These are phyloP conservation scores for Prunus yedoensis DNA, from an alignment of 331 rosid genomes.

Conservation along the genomic window DNA sequence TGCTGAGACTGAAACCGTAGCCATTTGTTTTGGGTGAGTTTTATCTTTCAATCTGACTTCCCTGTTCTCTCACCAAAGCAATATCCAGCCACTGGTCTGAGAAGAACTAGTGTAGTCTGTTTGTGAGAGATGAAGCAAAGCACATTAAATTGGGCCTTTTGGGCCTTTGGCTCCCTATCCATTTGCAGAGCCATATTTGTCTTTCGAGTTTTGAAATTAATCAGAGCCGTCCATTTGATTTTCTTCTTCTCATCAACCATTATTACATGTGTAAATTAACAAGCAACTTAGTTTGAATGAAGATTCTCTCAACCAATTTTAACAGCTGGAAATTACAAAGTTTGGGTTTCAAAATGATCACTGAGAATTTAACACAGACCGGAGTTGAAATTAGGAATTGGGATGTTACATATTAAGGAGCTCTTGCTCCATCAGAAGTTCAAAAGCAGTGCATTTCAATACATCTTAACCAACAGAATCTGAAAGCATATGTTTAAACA, in stretches of 20 bases:
- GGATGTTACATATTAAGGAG: not conserved
- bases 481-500: not conserved
- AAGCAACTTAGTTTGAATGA: not conserved
- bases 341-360: not conserved
- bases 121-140: not conserved
- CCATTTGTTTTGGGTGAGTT: conserved; percentile 43
- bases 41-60: not conserved
- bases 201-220: not conserved
- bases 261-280: not conserved
- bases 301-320: too few species aligned
- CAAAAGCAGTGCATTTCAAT: not conserved
- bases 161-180: not conserved
- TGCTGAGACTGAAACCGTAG: conserved; percentile 37
- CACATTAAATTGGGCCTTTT: not conserved
- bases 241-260: too few species aligned
- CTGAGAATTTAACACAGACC: not conserved
- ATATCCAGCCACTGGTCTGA: not conserved
- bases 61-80: not conserved
- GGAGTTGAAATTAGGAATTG: not conserved
- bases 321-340: not conserved
- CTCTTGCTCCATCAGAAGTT: not conserved
- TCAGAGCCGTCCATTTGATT: not conserved
- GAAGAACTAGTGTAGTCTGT: not conserved
- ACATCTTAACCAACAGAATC: conserved; percentile 1
- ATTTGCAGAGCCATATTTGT: too few species aligned